A percentile compares a stretch with the other conserved stretches of the same genome.
Conservation (phyloP, 495 filamentous ascomycete genomes). For the Penicilliopsis zonata region DNA sequence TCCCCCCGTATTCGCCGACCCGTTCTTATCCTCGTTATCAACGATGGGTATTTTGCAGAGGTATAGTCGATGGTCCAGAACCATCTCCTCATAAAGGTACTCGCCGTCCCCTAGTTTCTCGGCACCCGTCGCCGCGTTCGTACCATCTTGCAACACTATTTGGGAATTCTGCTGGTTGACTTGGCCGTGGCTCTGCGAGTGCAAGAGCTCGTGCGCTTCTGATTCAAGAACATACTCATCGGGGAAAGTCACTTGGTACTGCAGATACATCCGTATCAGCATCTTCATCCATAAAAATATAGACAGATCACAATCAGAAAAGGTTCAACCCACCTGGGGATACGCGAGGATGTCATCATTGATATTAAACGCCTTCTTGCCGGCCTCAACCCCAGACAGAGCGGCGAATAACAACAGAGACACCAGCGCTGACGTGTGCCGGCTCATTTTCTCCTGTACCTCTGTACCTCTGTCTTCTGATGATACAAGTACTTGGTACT, state of each 20-base stretch:
- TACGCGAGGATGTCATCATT: conserved; percentile 86
- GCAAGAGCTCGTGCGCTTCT: conserved; percentile 51
- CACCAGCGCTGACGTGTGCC: conserved; percentile 10
- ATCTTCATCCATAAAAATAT: background rate
- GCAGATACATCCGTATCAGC: no score
- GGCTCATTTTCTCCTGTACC: conserved; percentile 18
- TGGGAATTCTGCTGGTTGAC: conserved; percentile 14
- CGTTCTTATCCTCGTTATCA: conserved; percentile 23
- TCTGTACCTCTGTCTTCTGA: no score
- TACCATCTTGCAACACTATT: conserved; percentile 10
- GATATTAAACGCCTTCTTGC: conserved; percentile 57
- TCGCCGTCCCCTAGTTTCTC: background rate
- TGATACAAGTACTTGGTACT: no score
- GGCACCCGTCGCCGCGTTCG: background rate
- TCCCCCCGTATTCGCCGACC: conserved; percentile 47
- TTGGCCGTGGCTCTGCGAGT: conserved; percentile 12
- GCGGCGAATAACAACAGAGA: conserved; percentile 22
- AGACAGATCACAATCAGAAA: background rate
- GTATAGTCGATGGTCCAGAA: conserved; percentile 55
- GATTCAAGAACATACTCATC: conserved; percentile 60
- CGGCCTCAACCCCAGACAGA: conserved; percentile 33
- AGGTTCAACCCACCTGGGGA: conserved; percentile 56
- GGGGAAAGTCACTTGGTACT: conserved; percentile 78
- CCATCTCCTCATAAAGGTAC: conserved; percentile 42
- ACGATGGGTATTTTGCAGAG: conserved; percentile 79